These are phyloP conservation scores for Heritiera littoralis DNA, from an alignment of 345 rosid genomes.

Conservation along the genomic window DNA sequence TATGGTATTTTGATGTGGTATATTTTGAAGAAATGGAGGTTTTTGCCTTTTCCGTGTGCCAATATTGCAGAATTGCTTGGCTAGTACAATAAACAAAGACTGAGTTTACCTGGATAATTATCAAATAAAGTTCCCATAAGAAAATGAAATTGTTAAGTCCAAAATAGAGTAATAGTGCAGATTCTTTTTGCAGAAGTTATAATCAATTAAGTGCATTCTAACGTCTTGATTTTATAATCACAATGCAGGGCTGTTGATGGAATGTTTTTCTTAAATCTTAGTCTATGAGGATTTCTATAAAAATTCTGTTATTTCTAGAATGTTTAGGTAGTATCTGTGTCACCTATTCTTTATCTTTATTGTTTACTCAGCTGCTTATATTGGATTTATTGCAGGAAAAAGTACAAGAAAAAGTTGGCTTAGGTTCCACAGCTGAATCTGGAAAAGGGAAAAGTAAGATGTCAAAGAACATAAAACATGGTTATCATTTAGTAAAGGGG, in stretches of 20 bases:
- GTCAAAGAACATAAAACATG: conserved; percentile 74
- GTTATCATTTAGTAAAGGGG: conserved; percentile 83
- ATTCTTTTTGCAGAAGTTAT: not conserved
- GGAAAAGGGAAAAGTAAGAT: conserved; percentile 93
- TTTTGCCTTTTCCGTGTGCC: not conserved
- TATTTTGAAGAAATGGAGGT: not conserved
- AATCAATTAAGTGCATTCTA: not conserved
- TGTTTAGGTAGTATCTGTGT: not conserved
- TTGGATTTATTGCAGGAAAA: conserved; percentile 50
- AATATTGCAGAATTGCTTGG: not conserved
- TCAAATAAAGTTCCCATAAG: not conserved
- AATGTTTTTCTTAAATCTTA: not conserved
- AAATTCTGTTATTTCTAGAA: not conserved
- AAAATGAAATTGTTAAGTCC: not conserved
- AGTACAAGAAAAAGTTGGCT: conserved; percentile 75
- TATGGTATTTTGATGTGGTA: not conserved
- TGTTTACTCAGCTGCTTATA: not conserved
- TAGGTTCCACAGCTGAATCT: conserved; percentile 61
- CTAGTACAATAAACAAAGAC: not conserved
- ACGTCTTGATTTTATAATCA: not conserved
- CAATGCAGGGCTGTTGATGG: not conserved
- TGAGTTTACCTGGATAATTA: not conserved
- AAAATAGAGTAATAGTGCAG: not conserved
- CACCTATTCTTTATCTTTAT: not conserved
- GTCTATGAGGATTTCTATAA: not conserved